Percentiles rank a stretch among this genome's conserved stretches.
Conservation (phyloP, 345 rosid genomes). For the Gossypium rotundifolium region DNA sequence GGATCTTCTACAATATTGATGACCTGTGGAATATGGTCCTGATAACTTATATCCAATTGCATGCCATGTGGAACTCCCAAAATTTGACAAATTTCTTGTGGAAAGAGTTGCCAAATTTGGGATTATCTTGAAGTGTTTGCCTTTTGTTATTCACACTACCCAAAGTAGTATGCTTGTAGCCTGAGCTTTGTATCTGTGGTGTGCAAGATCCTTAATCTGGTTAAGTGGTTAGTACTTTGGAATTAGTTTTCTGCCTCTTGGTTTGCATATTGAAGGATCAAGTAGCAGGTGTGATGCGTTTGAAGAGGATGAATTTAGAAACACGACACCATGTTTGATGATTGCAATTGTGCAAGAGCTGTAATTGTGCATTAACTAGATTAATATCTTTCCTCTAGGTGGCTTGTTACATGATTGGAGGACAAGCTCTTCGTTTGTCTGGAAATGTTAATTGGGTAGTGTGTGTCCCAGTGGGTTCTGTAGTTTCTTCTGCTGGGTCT, state of each 20-base stretch:
- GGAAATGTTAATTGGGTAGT: conserved; percentile 16
- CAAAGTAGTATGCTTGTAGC: conserved; percentile 17
- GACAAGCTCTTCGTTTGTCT: neutral
- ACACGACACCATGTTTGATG: neutral
- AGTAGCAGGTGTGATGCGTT: neutral
- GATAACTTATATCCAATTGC: conserved; percentile 22
- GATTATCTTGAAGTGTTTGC: conserved; percentile 6
- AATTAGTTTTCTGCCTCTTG: neutral
- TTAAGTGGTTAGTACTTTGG: conserved; percentile 6
- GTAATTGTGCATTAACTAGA: too few relatives aligned
- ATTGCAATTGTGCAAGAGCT: neutral
- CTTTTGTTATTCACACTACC: conserved; percentile 11
- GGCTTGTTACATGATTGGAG: too few relatives aligned
- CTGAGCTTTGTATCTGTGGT: neutral
- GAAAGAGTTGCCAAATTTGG: conserved; percentile 16
- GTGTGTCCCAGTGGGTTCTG: conserved; percentile 10
- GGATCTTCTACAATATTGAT: conserved; percentile 26
- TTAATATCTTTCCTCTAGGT: too few relatives aligned
- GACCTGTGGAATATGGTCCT: conserved; percentile 25
- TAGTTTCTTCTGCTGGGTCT: conserved; percentile 10
- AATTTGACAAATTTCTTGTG: conserved; percentile 14
- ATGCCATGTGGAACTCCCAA: conserved; percentile 19
- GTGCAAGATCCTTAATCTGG: conserved; percentile 9
- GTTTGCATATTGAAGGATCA: conserved; percentile 9
- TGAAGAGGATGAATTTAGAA: conserved; percentile 8